Percentiles rank a stretch among this genome's conserved stretches.
Conservation (phyloP, 768 basidiomycete genomes). For the Russula foetens region DNA sequence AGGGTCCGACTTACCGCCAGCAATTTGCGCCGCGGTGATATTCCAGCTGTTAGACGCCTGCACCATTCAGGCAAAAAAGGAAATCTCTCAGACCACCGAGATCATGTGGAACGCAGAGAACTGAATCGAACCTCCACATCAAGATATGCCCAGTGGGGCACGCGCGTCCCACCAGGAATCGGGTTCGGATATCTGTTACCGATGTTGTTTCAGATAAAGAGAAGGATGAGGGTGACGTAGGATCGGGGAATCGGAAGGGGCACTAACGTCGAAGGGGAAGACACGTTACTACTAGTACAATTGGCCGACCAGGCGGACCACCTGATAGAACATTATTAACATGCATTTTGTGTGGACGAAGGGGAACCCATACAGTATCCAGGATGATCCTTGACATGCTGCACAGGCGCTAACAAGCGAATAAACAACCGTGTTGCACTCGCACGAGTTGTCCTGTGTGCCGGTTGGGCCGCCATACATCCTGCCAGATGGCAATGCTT, state of each 20-base stretch:
- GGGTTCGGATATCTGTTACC: background rate
- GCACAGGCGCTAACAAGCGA: conserved; percentile 3
- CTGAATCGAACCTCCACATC: too few species aligned
- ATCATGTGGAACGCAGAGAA: background rate
- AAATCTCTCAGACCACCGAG: background rate
- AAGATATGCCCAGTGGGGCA: conserved; percentile 2
- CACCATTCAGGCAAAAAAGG: background rate
- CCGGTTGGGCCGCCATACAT: background rate
- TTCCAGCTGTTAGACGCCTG: background rate
- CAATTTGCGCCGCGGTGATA: background rate
- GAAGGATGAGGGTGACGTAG: background rate
- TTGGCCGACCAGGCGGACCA: background rate
- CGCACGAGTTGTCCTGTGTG: background rate
- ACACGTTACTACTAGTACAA: background rate
- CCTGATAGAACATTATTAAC: background rate
- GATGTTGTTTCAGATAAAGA: background rate
- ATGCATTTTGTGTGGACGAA: too few species aligned
- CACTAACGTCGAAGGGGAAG: background rate
- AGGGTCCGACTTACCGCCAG: background rate
- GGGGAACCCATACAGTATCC: background rate
- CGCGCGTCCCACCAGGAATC: background rate
- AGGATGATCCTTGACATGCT: background rate
- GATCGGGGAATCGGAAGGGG: background rate
- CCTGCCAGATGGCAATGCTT: background rate
- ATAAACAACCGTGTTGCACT: background rate